Evolutionary conservation across 495 filamentous ascomycete genomes (phyloP).

Genomic region (Penicillium desertorum): DNA sequence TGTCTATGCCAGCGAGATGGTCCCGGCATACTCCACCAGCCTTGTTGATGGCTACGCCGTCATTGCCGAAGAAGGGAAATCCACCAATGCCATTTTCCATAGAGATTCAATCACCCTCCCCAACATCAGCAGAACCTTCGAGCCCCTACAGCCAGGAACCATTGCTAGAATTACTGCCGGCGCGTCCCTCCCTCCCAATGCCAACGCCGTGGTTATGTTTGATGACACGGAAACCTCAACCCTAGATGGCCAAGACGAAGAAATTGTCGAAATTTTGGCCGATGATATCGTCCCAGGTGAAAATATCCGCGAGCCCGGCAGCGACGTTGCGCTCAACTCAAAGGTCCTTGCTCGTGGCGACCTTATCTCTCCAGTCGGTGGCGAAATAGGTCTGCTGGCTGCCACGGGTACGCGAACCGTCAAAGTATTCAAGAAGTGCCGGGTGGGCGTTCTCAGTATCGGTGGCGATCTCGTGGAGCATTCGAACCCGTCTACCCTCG

Average conservation of each 20-base stretch:
- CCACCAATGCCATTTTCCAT: constrained; percentile 74
- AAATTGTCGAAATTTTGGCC: constrained; percentile 78
- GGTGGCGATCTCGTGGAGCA: constrained; percentile 91
- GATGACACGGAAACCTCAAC: constrained; percentile 81
- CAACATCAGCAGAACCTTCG: constrained; percentile 56
- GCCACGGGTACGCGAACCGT: constrained; percentile 76
- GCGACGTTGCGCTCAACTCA: constrained; percentile 70
- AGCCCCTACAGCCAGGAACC: constrained; percentile 65
- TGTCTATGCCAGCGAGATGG: constrained; percentile 72
- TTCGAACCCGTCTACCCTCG: constrained; percentile 59
- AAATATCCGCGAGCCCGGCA: constrained; percentile 88
- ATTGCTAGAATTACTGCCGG: constrained; percentile 92
- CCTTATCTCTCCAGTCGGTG: constrained; percentile 76
- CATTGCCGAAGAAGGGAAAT: constrained; percentile 47
- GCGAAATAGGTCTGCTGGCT: constrained; percentile 85
- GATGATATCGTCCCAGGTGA: constrained; percentile 70
- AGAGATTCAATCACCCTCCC: constrained; percentile 87
- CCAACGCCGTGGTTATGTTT: constrained; percentile 94
- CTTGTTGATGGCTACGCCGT: constrained; percentile 98
- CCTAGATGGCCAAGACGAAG: constrained; percentile 79
- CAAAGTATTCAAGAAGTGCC: constrained; percentile 70
- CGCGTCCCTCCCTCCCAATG: constrained; percentile 82
- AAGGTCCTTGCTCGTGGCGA: constrained; percentile 73
- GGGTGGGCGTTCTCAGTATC: constrained; percentile 86
- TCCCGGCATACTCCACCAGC: constrained; percentile 90